phyloP scores from a whole-genome alignment of 306 rosid genomes.

The Begonia peltatifolia region DNA sequence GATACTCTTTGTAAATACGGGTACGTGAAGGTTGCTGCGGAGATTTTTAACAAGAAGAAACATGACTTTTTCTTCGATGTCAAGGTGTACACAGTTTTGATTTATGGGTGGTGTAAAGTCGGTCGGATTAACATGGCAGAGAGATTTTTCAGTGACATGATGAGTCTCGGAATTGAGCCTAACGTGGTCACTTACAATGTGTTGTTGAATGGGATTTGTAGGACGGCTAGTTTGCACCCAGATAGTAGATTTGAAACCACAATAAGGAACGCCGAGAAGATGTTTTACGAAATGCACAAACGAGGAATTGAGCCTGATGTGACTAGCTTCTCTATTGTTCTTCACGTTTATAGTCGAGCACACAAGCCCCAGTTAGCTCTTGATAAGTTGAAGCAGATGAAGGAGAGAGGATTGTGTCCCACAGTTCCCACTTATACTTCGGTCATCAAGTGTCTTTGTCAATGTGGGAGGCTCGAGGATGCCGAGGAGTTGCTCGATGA shows the following conservation, averaged over 20 bases:
- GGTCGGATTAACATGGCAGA: slow-evolving; percentile 37
- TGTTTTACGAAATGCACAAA: slow-evolving; percentile 62
- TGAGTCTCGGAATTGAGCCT: slow-evolving; percentile 48
- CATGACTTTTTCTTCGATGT: slow-evolving; percentile 24
- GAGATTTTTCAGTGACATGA: slow-evolving; percentile 54
- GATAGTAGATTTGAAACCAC: slow-evolving; percentile 73
- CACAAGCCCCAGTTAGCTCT: slow-evolving; percentile 65
- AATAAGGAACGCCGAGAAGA: slow-evolving; percentile 44
- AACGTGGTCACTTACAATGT: slow-evolving; percentile 73
- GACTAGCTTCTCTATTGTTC: slow-evolving; percentile 64
- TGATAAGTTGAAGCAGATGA: slow-evolving; percentile 61
- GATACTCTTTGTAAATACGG: slow-evolving; percentile 85
- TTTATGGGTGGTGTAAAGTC: slow-evolving; percentile 81
- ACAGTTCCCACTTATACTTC: slow-evolving; percentile 66
- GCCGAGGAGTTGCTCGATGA: slow-evolving; percentile 57
- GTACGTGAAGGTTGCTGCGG: slow-evolving; percentile 40
- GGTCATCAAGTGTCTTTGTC: slow-evolving; percentile 64
- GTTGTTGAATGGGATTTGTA: slow-evolving; percentile 68
- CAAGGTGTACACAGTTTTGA: slow-evolving; percentile 59
- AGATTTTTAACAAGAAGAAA: slow-evolving; percentile 43
- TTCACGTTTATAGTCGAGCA: slow-evolving; percentile 86
- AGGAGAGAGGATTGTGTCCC: slow-evolving; percentile 56
- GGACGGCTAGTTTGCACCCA: slow-evolving; percentile 72
- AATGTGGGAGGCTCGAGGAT: slow-evolving; percentile 68
- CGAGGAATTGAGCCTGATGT: slow-evolving; percentile 82